Base-by-base conservation (phyloP, 1,284 basidiomycete genomes). In the Ceratobasidium sp. region DNA sequence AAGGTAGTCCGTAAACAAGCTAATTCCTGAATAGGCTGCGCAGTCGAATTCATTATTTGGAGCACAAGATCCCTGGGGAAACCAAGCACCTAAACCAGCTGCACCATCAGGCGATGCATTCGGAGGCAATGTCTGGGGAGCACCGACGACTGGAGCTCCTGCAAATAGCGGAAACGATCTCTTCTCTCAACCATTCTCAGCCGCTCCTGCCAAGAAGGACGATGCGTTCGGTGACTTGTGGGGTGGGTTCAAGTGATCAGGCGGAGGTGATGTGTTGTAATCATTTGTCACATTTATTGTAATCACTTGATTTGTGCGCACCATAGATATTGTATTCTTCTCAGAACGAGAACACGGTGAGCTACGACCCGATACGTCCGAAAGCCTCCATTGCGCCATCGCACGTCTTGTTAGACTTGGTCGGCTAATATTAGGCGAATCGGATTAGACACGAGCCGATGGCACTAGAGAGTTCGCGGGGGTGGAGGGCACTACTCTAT, bases 151-250 rank as follows among this genome's bases (percentile, higher is more conserved):
- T 26, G 54, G 56, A 6, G 23, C 62, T 3, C n/a, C 71, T 20
- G 46, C 65, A 23, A 33, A 70, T 33, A 40, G 50, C 3, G 71
- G 56, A 26, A 68, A 68, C 44, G 77, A 56, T 23, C 28, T 56
- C 15, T 66, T 77, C 57, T n/a, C 74, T 66, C 59, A 78, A 50
- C 50, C 26, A 9, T 33, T 62, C 82, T 13, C 84, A 62, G 46
- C 78, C 15, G 50, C 73, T 28, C 70, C 79, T n/a, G 62, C 80
- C 10, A 92, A 93, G 87, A 92, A 93, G 83, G 92, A 94, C 80
- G 93, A 94, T 82, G 90, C 87, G 6, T 94, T 94, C 83, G 92
- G 92, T 3, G 93, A 94, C 84, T 83, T 94, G 66, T 94, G 93
- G 93, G 92, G 92, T 66, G 89, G 91, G 57, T 93, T 93, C 84